These are phyloP conservation scores for Syzygium syzygioides DNA, from an alignment of 441 rosid genomes.

Conservation along the genomic window DNA sequence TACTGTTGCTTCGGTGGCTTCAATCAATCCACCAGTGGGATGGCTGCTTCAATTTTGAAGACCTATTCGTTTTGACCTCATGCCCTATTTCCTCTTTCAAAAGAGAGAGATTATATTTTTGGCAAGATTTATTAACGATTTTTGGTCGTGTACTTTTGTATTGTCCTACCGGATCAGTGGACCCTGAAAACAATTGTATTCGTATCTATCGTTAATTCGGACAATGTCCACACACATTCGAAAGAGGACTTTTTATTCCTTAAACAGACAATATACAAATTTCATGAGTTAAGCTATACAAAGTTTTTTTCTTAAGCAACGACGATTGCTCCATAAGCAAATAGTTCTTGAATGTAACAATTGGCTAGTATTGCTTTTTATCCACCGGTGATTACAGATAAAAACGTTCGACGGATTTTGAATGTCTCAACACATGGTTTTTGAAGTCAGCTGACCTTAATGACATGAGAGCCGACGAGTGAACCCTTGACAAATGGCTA, in stretches of 20 bases:
- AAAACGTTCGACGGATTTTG: background rate
- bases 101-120: background rate
- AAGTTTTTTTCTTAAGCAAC: background rate
- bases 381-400: background rate
- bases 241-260: background rate
- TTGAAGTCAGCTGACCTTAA: background rate
- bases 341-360: background rate
- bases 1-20: background rate
- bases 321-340: background rate
- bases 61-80: background rate
- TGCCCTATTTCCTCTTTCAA: background rate
- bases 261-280: background rate
- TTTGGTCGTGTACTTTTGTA: background rate
- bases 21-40: background rate
- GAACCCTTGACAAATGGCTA: rapidly evolving
- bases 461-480: background rate
- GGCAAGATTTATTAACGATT: background rate
- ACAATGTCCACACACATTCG: background rate
- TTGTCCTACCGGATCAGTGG: background rate
- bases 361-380: background rate
- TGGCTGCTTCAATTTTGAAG: background rate
- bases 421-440: background rate
- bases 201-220: background rate
- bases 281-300: background rate
- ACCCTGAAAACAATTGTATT: background rate